phyloP scores from a whole-genome alignment of 805 yeast genomes.

The Kuraishia hungarica region DNA sequence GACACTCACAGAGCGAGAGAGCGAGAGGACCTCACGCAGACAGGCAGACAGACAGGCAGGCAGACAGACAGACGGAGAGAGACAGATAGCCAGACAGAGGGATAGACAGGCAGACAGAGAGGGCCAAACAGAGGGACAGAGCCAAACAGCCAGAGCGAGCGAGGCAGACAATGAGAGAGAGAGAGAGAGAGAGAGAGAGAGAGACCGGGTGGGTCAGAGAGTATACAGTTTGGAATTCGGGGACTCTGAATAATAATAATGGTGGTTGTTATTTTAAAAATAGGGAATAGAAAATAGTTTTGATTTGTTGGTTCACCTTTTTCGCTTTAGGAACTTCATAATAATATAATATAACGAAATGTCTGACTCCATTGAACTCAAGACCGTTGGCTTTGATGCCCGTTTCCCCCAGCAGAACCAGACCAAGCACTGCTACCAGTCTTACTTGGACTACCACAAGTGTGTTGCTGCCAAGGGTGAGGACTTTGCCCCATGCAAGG shows the following conservation, averaged over 20 bases:
- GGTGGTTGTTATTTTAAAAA: background rate
- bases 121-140: too few relatives aligned
- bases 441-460: conserved; percentile 96
- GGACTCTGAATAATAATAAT: background rate
- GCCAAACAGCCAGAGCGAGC: too few relatives aligned
- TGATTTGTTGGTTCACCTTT: too few relatives aligned
- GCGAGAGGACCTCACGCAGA: background rate
- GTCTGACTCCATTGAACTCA: conserved; percentile 36
- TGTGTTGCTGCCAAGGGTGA: conserved; percentile 96
- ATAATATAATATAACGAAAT: conserved; percentile 11
- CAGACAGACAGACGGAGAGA: too few relatives aligned
- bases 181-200: background rate
- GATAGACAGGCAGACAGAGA: too few relatives aligned
- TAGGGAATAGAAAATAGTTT: background rate
- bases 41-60: background rate
- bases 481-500: conserved; percentile 96
- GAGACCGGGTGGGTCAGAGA: background rate
- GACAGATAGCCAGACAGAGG: too few relatives aligned
- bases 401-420: conserved; percentile 97
- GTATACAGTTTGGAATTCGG: background rate
- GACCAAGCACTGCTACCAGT: conserved; percentile 97
- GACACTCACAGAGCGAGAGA: too few relatives aligned
- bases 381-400: conserved; percentile 75
- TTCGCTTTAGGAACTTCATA: background rate
- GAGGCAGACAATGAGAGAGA: background rate